Evolutionary conservation across 2,329 filamentous ascomycete genomes (phyloP), one percentile per base, ranked within the genome.

Genomic region (Sporothrix sp.): DNA sequence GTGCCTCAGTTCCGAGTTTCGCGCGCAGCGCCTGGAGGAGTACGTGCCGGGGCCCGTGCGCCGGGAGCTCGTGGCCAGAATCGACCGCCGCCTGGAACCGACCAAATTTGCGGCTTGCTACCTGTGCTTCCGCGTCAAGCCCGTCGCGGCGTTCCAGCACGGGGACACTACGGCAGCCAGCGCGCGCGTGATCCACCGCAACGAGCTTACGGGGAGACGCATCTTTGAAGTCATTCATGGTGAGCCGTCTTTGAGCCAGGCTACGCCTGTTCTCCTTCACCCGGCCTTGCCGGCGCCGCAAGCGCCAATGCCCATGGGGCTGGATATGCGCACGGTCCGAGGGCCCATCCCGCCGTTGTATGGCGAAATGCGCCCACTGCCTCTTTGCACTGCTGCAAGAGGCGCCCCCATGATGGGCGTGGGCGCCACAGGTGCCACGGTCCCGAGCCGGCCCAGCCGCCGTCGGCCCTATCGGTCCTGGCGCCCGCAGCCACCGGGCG

Each of bases 91-190:
- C 32, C 11, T 11, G 33, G 6, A 40, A 33, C 11, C 33, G 28
- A 36, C 38, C 23, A 21, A 16, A n/a, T 13, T n/a, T n/a, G n/a
- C n/a, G n/a, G 56, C 45, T 9, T 59, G 58, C 49, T 59, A 59
- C 40, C 50, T 58, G 11, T 59, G 58, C 39, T 59, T 54, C 30
- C 53, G 53, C n/a, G 55, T 59, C 27, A 53, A 53, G 20, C 13
- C 30, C 25, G 18, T 30, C 4, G 44, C 23, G 9, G 43, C 50
- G 6, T 59, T 59, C 23, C 48, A 53, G 36, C n/a, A 21, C 5
- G 28, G 32, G 2, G 7, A 16, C 11, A 38, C 53, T 1, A 35
- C 43, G 14, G 49, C 37, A 8, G 27, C 30, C 3, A 40, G 48
- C 11, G 57, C 53, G 1, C 48, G 55, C 7, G 56, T 58, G 13